Base-by-base conservation (phyloP, 176 grass and related monocot genomes). In the Ensete ventricosum region DNA sequence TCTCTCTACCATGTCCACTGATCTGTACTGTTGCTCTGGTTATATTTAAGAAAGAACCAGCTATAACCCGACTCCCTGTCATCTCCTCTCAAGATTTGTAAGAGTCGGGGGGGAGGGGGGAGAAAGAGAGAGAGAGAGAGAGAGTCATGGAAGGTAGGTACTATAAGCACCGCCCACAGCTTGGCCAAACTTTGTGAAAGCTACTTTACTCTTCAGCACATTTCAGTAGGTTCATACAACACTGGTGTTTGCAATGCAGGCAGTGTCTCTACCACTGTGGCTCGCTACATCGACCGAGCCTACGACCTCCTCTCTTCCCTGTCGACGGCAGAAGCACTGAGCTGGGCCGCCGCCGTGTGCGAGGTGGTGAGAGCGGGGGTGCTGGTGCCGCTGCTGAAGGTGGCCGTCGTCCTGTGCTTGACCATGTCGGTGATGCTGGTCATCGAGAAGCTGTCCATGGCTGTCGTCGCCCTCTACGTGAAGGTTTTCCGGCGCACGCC, bases 391-490 rank as follows among this genome's bases (percentile, higher is more conserved):
- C 76, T 71, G 54, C 54, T 98, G 64, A 57, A 54, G n/a, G 82
- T 53, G 50, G 86, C 76, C 34, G 86, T 98, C 66, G 84, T 85
- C 76, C 81, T 82, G 52, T 98, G 94, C 86, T 73, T 98, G 78
- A 76, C 43, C 9, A 90, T 92, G 88, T 98, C 95, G 55, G 83
- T 81, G 69, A 91, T 98, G 80, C 84, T 98, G 20, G 80, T 98
- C 62, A 17, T 82, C 0, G 95, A 98, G 88, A 91, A 81, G 80
- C 76, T 87, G 29, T 91, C 71, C 77, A 98, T 98, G 95, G 82
- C 84, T 68, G 34, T 85, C 22, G 82, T 83, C 76, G 85, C 88
- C 75, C 66, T 91, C 60, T 83, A 49, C 22, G 87, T 87, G 26
- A 78, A 13, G 54, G 62, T 78, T 23, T 76, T 84, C 72, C 74